phyloP scores from a whole-genome alignment of 1,284 basidiomycete genomes.

The Amylostereum areolatum region DNA sequence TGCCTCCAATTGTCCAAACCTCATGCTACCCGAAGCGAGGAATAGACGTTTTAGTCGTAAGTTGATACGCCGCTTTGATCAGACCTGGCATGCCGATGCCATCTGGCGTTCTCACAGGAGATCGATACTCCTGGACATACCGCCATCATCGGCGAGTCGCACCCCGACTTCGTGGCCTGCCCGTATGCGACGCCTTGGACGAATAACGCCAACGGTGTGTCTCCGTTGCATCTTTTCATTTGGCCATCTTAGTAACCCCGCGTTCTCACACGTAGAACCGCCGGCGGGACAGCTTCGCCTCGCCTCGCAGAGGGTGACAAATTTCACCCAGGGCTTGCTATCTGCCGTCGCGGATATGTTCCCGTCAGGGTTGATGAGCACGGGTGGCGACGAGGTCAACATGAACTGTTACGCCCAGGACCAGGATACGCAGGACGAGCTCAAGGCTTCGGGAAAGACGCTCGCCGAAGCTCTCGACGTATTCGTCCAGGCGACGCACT shows the following conservation, averaged over 20 bases:
- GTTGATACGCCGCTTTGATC: no score
- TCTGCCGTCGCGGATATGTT: conserved; percentile 36
- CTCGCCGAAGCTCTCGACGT: conserved; percentile 56
- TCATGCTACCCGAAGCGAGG: conserved; percentile 4
- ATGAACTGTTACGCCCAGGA: conserved; percentile 62
- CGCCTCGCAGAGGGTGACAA: conserved; percentile 22
- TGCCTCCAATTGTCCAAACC: conserved; percentile 2
- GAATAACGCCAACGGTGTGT: conserved; percentile 22
- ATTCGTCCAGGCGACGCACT: conserved; percentile 55
- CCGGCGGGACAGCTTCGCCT: conserved; percentile 44
- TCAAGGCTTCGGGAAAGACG: conserved; percentile 42
- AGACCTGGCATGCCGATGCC: no score
- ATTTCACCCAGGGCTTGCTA: conserved; percentile 44
- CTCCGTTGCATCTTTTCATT: background rate
- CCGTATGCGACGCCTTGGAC: conserved; percentile 19
- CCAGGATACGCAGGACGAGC: conserved; percentile 43
- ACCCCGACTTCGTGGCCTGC: conserved; percentile 41
- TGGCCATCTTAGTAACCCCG: background rate
- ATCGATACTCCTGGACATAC: conserved; percentile 59
- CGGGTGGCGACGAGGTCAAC: conserved; percentile 84
- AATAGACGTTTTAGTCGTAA: conserved; percentile 5
- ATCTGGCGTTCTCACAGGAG: no score
- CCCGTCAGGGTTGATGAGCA: conserved; percentile 59
- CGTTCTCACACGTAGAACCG: conserved; percentile 25
- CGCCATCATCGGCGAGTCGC: conserved; percentile 32